These are phyloP conservation scores for Cokeromyces recurvatus DNA, from an alignment of 371 early-diverging fungal species.

Conservation along the genomic window DNA sequence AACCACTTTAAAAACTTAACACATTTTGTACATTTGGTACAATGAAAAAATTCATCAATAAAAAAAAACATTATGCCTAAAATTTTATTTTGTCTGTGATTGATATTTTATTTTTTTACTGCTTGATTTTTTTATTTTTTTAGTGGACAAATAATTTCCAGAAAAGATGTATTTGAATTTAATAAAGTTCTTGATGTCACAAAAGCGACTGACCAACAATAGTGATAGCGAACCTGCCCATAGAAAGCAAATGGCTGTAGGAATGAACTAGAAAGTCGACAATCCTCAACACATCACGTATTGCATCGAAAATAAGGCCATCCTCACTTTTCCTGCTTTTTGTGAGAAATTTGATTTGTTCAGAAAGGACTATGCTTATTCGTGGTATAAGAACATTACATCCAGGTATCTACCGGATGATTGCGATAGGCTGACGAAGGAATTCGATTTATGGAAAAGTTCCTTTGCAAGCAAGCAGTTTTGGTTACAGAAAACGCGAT, in stretches of 20 bases:
- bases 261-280: constrained; percentile 5
- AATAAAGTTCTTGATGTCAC: constrained; percentile 10
- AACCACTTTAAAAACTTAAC: too few relatives aligned
- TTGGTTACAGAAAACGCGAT: constrained; percentile 13
- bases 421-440: constrained; percentile 8
- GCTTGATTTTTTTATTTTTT: too few relatives aligned
- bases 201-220: constrained; percentile 10
- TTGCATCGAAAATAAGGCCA: constrained; percentile 13
- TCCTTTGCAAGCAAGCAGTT: constrained; percentile 14
- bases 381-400: constrained; percentile 12
- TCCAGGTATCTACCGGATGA: constrained; percentile 5
- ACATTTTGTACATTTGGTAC: too few relatives aligned
- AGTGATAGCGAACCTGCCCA: constrained; percentile 8
- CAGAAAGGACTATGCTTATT: constrained; percentile 12
- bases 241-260: constrained; percentile 8
- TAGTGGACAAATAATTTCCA: too few relatives aligned
- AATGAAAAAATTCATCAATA: too few relatives aligned
- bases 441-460: constrained; percentile 12
- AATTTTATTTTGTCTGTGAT: too few relatives aligned
- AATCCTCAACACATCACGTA: constrained; percentile 12
- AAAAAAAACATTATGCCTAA: too few relatives aligned
- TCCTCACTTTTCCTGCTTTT: constrained; percentile 13
- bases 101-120: constrained; percentile 5
- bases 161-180: constrained; percentile 8
- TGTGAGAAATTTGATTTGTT: constrained; percentile 12